phyloP scores from a whole-genome alignment of 2,329 filamentous ascomycete species.

The Ustulina deusta region DNA sequence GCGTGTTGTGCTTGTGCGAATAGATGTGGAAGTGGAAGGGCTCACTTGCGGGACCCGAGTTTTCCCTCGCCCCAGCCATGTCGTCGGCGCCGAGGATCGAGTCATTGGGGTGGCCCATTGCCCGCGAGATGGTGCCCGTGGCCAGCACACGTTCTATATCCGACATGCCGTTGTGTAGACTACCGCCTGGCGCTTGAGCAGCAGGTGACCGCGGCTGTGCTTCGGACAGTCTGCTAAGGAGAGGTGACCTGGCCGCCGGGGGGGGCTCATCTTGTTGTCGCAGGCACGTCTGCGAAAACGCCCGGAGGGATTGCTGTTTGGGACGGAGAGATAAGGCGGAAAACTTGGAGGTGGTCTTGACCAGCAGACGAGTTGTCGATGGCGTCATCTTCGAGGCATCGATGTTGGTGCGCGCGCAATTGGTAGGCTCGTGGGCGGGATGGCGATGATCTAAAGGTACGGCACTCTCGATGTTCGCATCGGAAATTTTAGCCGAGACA shows the following conservation, averaged over 20 bases:
- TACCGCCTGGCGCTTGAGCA: background rate
- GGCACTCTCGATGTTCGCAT: background rate
- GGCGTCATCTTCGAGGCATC: slow-evolving; percentile 59
- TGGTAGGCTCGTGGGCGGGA: background rate
- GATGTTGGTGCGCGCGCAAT: slow-evolving; percentile 16
- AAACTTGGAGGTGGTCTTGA: slow-evolving; percentile 55
- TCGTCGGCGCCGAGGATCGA: slow-evolving; percentile 39
- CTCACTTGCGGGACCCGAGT: slow-evolving; percentile 58
- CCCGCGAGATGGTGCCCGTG: slow-evolving; percentile 35
- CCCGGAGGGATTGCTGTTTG: slow-evolving; percentile 46
- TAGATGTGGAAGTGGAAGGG: slow-evolving; percentile 91
- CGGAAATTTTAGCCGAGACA: slow-evolving; percentile 19
- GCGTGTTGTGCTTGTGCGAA: slow-evolving; percentile 92
- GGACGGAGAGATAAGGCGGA: slow-evolving; percentile 40
- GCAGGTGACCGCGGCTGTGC: slow-evolving; percentile 5
- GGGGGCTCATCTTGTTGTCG: slow-evolving; percentile 43
- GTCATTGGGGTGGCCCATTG: slow-evolving; percentile 41
- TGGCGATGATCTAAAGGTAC: background rate
- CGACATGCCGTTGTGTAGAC: slow-evolving; percentile 10
- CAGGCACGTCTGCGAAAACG: slow-evolving; percentile 56
- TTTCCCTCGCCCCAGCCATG: slow-evolving; percentile 47
- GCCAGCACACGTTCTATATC: slow-evolving; percentile 40
- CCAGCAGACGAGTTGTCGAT: slow-evolving; percentile 58
- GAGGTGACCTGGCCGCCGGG: slow-evolving; percentile 13
- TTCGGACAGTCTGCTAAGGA: slow-evolving; percentile 12